Percentiles rank a stretch among this genome's conserved stretches.
Evolutionary conservation across 2,329 filamentous ascomycete species (phyloP).

Genomic region (Aureobasidium uvarum): DNA sequence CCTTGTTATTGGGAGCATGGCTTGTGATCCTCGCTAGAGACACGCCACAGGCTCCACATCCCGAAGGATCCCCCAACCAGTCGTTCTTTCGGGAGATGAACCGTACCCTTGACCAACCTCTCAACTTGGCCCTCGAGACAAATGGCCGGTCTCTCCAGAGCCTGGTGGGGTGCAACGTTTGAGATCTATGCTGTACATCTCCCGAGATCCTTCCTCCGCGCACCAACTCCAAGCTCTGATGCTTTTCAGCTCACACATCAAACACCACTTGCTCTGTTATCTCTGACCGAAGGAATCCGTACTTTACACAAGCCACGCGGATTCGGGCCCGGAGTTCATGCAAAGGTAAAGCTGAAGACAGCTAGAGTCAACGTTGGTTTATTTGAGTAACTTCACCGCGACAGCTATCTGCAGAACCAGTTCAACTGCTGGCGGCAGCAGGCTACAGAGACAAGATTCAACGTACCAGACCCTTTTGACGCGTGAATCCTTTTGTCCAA

Average conservation of each 20-base stretch:
- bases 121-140: neutral
- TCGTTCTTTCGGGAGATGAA: neutral
- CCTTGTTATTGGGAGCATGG: neutral
- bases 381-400: neutral
- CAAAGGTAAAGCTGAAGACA: neutral
- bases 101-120: neutral
- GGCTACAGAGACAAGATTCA: neutral
- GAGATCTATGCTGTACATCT: neutral
- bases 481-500: neutral
- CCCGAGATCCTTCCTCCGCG: neutral
- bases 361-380: neutral
- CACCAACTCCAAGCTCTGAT: neutral
- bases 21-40: neutral
- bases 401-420: neutral
- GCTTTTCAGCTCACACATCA: neutral
- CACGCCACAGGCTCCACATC: slow-evolving; percentile 19
- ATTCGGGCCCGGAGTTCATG: neutral
- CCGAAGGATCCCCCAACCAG: slow-evolving; percentile 12
- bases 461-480: neutral
- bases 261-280: neutral
- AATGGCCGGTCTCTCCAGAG: neutral
- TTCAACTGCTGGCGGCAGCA: neutral
- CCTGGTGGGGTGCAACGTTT: neutral
- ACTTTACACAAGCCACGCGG: neutral
- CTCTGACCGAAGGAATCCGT: slow-evolving; percentile 2